Conservation (phyloP, 306 rosid species). For the Casuarina equisetifolia region DNA sequence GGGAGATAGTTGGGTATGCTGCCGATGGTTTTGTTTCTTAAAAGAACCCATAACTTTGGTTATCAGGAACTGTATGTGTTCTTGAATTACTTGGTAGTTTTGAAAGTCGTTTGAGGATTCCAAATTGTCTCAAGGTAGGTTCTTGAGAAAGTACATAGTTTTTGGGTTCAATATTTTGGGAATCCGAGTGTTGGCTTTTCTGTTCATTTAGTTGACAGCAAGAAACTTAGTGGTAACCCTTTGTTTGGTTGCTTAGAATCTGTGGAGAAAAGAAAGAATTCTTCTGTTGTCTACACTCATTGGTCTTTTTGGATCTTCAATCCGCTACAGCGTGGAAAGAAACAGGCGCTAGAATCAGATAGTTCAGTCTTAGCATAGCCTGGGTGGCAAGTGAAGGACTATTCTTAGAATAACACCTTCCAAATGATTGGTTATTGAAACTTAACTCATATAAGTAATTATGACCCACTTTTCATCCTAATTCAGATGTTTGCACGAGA, state of each 20-base stretch:
- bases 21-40: neutral
- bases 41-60: neutral
- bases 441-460: slow-evolving; percentile 14
- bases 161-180: neutral
- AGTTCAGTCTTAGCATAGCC: slow-evolving; percentile 9
- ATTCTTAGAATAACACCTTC: slow-evolving; percentile 25
- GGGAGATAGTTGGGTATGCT: neutral
- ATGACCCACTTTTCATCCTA: too few species aligned
- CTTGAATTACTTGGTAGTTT: neutral
- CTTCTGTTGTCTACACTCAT: too few species aligned
- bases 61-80: neutral
- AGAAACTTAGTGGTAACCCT: too few species aligned
- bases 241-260: neutral
- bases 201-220: too few species aligned
- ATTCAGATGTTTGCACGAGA: too few species aligned
- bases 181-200: neutral
- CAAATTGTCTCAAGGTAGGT: neutral
- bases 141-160: neutral
- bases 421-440: slow-evolving; percentile 21
- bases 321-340: too few species aligned
- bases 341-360: too few species aligned
- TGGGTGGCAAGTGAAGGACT: too few species aligned
- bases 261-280: neutral
- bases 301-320: too few species aligned
- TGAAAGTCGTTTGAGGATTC: neutral